These are phyloP conservation scores for Saccharomyces cerevisiae DNA, from an alignment of 805 yeast species.

Conservation along the genomic window DNA sequence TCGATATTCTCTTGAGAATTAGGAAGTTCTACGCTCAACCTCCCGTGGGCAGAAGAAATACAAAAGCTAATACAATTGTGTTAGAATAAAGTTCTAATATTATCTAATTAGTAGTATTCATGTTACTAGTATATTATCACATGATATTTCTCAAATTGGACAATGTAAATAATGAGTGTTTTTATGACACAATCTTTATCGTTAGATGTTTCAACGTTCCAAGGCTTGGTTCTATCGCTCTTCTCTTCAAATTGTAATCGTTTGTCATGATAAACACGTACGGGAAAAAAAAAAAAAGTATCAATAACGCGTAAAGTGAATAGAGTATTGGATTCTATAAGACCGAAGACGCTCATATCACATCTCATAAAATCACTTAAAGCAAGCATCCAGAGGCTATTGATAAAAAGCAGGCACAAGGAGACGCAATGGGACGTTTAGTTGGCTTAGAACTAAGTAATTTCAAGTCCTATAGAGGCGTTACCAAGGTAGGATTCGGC, in stretches of 20 bases:
- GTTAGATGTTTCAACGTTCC: not conserved
- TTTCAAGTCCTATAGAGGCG: slow-evolving; percentile 86
- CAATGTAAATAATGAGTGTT: too few relatives aligned
- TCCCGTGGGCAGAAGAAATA: too few relatives aligned
- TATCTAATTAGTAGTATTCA: too few relatives aligned
- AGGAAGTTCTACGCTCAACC: too few relatives aligned
- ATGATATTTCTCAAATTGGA: too few relatives aligned
- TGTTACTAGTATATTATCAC: too few relatives aligned
- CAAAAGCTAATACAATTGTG: not conserved
- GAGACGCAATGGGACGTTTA: slow-evolving; percentile 62
- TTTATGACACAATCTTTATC: too few relatives aligned
- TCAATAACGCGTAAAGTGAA: not conserved
- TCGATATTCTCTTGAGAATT: not conserved
- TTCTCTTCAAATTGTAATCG: not conserved
- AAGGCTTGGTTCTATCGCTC: not conserved
- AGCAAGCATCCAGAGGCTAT: not conserved
- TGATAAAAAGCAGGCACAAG: not conserved
- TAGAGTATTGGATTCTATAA: not conserved
- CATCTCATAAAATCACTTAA: not conserved
- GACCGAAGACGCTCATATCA: not conserved
- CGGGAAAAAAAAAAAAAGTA: not conserved
- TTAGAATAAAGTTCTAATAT: too few relatives aligned
- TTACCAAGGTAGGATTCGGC: slow-evolving; percentile 73
- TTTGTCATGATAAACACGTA: not conserved
- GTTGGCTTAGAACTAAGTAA: slow-evolving; percentile 71